Base-by-base conservation (phyloP, 441 rosid genomes). In the Sinapis alba region DNA sequence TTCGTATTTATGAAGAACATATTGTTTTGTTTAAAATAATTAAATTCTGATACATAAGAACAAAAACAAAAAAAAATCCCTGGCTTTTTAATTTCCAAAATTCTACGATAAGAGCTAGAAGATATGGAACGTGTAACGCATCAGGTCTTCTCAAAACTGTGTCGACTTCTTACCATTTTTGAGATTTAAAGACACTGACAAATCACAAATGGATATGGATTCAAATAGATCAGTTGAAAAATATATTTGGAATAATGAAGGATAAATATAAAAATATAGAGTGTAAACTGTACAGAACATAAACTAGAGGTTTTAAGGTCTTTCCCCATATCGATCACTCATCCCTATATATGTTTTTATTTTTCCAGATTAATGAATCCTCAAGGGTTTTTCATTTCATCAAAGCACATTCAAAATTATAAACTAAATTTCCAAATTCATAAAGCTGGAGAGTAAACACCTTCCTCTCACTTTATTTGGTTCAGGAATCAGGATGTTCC, bases 221-320 rank as follows among this genome's bases (percentile, higher is more conserved):
- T 56, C 45, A 18, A 38, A 12, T 41, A 36, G 45, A 27, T 19
- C 7, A 65, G 10, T 1, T 65, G 10, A 51, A 38, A 72, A 11
- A 6, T 6, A 3, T 21, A 34, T 34, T 15, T 53, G 59, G 21
- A 59, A 56, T 57, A 34, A 47, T 47, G 6, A 65, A 34, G 32
- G 24, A 72, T 62, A 34, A 72, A 21, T 59, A 7, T 24, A 23
- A 45, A 20, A 0, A 11, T 21, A 53, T 72, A 16, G n/a, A 54
- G 12, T 15, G 56, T 64, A 43, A 36, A 73, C 43, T 73, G 27
- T 53, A 63, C 41, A 63, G 50, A 61, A 62, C 12, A 62, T 51
- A 32, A 62, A 32, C 9, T 18, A 72, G 45, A 18, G 70, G 28
- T 1, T 38, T 26, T 64, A 61, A 54, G 64, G 23, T 64, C 70